These are phyloP conservation scores for Strigomonas culicis DNA, from an alignment of 208 protist genomes.

Conservation along the genomic window DNA sequence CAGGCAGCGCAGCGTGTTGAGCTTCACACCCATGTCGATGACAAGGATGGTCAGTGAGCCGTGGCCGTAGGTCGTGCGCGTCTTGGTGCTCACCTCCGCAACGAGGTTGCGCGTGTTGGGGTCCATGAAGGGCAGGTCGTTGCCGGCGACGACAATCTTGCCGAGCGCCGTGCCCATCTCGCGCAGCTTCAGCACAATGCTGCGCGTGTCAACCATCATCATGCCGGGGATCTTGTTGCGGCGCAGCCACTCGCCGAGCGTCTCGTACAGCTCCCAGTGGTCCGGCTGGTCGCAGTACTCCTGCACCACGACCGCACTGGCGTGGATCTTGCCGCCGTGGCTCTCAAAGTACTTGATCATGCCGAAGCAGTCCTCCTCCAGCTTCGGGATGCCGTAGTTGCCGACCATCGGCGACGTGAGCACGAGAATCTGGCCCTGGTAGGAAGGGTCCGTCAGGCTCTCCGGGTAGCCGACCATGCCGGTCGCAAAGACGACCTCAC, in stretches of 20 bases:
- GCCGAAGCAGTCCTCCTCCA: constrained; percentile 90
- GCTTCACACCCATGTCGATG: constrained; percentile 94
- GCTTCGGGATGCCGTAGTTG: constrained; percentile 95
- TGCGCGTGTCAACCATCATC: constrained; percentile 97
- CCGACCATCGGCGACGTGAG: constrained; percentile 97
- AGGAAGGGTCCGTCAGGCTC: constrained; percentile 97
- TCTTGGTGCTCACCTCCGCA: constrained; percentile 91
- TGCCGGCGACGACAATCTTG: constrained; percentile 76
- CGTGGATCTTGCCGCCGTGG: constrained; percentile 80
- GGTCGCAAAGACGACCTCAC: constrained; percentile 93
- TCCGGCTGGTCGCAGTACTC: constrained; percentile 94
- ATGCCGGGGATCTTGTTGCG: constrained; percentile 96
- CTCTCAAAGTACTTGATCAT: constrained; percentile 97
- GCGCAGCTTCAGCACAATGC: constrained; percentile 96
- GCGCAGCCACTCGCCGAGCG: constrained; percentile 86
- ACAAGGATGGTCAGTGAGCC: constrained; percentile 84
- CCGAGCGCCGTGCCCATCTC: constrained; percentile 92
- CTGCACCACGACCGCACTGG: constrained; percentile 89
- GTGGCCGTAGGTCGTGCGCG: constrained; percentile 77
- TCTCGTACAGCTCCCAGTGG: constrained; percentile 94
- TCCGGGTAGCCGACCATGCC: constrained; percentile 95
- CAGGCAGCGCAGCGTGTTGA: constrained; percentile 94
- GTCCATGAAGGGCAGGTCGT: constrained; percentile 88
- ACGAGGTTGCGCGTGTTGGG: constrained; percentile 95
- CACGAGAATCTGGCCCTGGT: constrained; percentile 97